phyloP scores from a whole-genome alignment of 2,329 filamentous ascomycete genomes.

The Phialocephala subalpina region DNA sequence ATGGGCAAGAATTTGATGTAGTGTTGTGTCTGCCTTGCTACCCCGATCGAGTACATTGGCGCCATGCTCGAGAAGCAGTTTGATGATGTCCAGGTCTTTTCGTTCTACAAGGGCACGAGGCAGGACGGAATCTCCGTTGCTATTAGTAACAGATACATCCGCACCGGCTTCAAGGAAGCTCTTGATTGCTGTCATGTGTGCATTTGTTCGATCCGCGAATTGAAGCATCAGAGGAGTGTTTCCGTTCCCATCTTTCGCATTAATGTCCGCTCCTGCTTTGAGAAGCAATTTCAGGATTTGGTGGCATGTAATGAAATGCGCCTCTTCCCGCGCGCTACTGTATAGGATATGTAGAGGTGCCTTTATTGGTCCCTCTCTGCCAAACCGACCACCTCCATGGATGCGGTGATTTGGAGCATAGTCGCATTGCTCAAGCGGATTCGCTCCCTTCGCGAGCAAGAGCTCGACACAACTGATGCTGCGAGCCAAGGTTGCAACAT shows the following conservation, averaged over 20 bases:
- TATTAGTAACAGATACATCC: slow-evolving; percentile 14
- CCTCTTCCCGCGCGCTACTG: neutral
- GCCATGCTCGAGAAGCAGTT: slow-evolving; percentile 42
- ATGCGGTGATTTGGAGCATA: neutral
- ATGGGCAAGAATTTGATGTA: neutral
- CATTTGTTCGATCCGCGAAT: neutral
- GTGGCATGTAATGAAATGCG: slow-evolving; percentile 4
- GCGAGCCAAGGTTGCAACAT: slow-evolving; percentile 23
- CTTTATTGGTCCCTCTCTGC: neutral
- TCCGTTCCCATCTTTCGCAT: slow-evolving; percentile 27
- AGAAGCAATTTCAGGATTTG: slow-evolving; percentile 31
- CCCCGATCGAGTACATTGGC: slow-evolving; percentile 26
- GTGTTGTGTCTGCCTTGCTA: neutral
- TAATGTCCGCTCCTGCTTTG: slow-evolving; percentile 37
- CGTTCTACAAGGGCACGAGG: slow-evolving; percentile 24
- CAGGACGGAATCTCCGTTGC: slow-evolving; percentile 11
- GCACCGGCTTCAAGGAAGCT: slow-evolving; percentile 24
- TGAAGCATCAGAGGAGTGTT: slow-evolving; percentile 31
- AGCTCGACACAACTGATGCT: slow-evolving; percentile 23
- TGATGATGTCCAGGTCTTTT: slow-evolving; percentile 30
- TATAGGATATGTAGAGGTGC: neutral
- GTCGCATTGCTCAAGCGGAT: slow-evolving; percentile 8
- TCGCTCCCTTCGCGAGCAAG: slow-evolving; percentile 21
- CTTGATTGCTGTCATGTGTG: neutral
- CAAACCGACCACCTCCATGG: neutral